A percentile compares a stretch with the other conserved stretches of the same genome.
Evolutionary conservation across 106 monocot genomes (phyloP).

Genomic region (Acanthochlamys bracteata): DNA sequence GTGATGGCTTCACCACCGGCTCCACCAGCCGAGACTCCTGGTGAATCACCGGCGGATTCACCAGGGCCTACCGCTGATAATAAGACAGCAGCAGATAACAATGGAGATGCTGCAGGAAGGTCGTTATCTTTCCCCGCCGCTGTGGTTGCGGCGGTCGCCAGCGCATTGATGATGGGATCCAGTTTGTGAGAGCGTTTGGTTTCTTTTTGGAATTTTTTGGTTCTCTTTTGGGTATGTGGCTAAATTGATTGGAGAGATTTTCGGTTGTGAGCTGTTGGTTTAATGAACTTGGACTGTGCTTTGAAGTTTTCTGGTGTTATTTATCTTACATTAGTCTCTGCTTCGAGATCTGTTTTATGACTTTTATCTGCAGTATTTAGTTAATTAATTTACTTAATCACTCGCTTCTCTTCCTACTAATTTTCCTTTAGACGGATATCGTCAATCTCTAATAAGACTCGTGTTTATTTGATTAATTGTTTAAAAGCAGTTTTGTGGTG

Average conservation of each 20-base stretch:
- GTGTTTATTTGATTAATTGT: too few relatives aligned
- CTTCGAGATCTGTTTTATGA: not conserved
- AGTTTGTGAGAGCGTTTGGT: not conserved
- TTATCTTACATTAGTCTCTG: not conserved
- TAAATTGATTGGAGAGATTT: not conserved
- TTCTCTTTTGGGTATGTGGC: not conserved
- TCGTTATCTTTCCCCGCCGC: not conserved
- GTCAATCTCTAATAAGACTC: too few relatives aligned
- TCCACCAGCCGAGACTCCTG: conserved; percentile 27
- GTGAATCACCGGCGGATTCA: conserved; percentile 13
- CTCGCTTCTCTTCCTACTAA: too few relatives aligned
- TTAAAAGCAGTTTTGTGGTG: too few relatives aligned
- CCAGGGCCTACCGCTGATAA: conserved; percentile 15
- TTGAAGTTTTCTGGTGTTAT: not conserved
- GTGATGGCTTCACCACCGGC: conserved; percentile 21
- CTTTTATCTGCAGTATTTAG: not conserved
- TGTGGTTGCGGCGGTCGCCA: not conserved
- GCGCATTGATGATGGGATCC: conserved; percentile 7
- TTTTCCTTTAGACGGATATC: too few relatives aligned
- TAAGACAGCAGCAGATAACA: conserved; percentile 21
- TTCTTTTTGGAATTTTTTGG: not conserved
- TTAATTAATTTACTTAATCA: not conserved
- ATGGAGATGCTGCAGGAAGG: conserved; percentile 1
- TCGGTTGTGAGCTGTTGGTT: not conserved
- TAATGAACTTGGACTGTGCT: too few relatives aligned